A percentile compares a stretch with the other conserved stretches of the same genome.
Conservation (phyloP, 2,329 filamentous ascomycete genomes). For the Fusarium coicis region DNA sequence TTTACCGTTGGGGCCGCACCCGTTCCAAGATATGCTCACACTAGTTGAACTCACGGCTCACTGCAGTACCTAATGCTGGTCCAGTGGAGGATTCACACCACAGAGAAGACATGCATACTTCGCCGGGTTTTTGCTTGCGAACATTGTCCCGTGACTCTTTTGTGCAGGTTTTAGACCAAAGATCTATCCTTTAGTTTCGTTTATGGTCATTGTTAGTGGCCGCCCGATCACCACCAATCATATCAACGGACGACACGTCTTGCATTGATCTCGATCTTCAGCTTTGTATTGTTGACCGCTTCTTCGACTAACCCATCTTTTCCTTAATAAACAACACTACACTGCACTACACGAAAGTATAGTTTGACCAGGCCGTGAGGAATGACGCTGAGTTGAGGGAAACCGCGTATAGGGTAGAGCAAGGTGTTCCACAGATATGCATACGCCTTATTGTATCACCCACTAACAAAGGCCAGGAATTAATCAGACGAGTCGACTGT, state of each 20-base stretch:
- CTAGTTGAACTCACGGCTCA: slow-evolving; percentile 17
- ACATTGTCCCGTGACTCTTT: slow-evolving; percentile 31
- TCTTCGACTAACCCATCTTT: background rate
- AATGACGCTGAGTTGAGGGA: slow-evolving; percentile 14
- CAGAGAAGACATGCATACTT: slow-evolving; percentile 25
- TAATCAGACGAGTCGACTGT: slow-evolving; percentile 10
- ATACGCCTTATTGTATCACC: slow-evolving; percentile 3
- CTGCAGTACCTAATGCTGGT: slow-evolving; percentile 2
- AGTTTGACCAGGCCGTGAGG: background rate
- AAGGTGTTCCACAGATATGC: background rate
- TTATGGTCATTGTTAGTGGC: slow-evolving; percentile 8
- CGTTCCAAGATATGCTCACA: slow-evolving; percentile 19
- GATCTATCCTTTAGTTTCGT: background rate
- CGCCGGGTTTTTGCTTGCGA: slow-evolving; percentile 13
- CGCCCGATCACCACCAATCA: slow-evolving; percentile 18
- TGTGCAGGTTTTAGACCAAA: slow-evolving; percentile 26
- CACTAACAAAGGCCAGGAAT: slow-evolving; percentile 1
- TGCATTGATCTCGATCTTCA: slow-evolving; percentile 18
- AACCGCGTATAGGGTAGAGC: background rate
- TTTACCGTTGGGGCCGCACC: slow-evolving; percentile 7
- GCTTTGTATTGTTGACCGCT: slow-evolving; percentile 23
- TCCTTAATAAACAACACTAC: background rate
- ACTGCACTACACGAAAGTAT: background rate
- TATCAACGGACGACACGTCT: slow-evolving; percentile 10
- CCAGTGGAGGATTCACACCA: slow-evolving; percentile 23